Evolutionary conservation across 192 early-diverging fungal species (phyloP).

Genomic region (Backusella sp.): DNA sequence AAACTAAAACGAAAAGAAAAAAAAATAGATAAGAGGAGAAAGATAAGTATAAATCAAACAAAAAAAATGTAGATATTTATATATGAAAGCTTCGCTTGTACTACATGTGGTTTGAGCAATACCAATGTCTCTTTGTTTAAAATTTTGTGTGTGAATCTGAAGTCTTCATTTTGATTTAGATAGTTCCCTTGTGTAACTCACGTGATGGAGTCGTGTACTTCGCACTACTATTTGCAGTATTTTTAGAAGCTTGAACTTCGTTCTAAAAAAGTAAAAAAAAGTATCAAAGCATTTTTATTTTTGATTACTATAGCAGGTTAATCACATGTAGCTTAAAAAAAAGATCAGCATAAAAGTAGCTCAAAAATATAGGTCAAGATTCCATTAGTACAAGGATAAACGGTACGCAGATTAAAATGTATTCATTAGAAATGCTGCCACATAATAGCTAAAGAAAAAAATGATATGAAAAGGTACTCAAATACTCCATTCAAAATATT

Average conservation of each 20-base stretch:
- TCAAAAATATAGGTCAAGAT: not conserved
- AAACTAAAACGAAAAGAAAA: not conserved
- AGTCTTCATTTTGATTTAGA: not conserved
- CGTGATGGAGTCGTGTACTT: not conserved
- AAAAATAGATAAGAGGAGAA: not conserved
- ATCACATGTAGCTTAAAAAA: not conserved
- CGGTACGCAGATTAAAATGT: not conserved
- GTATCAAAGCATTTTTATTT: not conserved
- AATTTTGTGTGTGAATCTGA: conserved; percentile 3
- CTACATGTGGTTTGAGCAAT: not conserved
- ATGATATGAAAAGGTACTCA: too few relatives aligned
- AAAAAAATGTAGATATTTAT: not conserved
- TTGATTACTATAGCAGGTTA: not conserved
- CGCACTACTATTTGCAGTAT: not conserved
- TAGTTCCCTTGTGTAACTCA: not conserved
- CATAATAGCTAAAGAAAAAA: too few relatives aligned
- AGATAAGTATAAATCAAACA: not conserved
- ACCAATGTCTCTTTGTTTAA: not conserved
- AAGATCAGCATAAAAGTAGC: not conserved
- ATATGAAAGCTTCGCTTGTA: not conserved
- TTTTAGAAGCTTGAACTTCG: not conserved
- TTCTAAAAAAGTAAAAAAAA: not conserved
- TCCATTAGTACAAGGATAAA: not conserved
- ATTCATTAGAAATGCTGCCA: not conserved
- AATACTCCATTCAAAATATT: too few relatives aligned